Percentiles rank a stretch among this genome's conserved stretches.
Evolutionary conservation across 768 basidiomycete genomes (phyloP).

Genomic region (Rhodotorula sphaerocarpa): DNA sequence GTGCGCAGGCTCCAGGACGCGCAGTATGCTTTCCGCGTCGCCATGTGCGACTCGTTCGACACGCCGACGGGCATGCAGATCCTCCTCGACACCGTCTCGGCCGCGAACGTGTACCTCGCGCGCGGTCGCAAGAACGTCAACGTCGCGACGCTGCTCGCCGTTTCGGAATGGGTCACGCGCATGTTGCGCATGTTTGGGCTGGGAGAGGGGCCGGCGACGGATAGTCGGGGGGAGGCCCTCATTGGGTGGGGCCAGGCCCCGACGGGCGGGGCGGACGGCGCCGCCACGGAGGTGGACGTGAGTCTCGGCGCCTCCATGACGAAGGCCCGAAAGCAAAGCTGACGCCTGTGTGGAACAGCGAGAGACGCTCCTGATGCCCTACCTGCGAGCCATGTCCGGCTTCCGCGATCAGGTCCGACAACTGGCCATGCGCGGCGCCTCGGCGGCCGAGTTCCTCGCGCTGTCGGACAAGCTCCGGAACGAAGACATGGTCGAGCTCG

Average conservation of each 20-base stretch:
- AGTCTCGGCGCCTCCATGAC: too few species aligned
- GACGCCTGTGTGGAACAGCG: constrained; percentile 51
- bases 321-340: too few species aligned
- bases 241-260: constrained; percentile 67
- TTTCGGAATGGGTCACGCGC: constrained; percentile 49
- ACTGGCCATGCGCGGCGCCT: constrained; percentile 59
- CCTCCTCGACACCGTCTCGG: constrained; percentile 71
- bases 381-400: constrained; percentile 69
- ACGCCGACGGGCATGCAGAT: constrained; percentile 72
- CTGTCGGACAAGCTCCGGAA: constrained; percentile 87
- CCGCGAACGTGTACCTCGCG: constrained; percentile 74
- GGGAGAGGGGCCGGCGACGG: constrained; percentile 41
- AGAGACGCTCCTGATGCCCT: constrained; percentile 80
- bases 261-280: too few species aligned
- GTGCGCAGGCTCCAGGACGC: constrained; percentile 58
- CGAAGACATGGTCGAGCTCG: constrained; percentile 79
- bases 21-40: constrained; percentile 68
- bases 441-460: constrained; percentile 69
- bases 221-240: constrained; percentile 50
- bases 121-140: constrained; percentile 43
- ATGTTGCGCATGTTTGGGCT: constrained; percentile 51
- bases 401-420: constrained; percentile 85
- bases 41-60: constrained; percentile 95
- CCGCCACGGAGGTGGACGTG: constrained; percentile 44
- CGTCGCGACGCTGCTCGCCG: constrained; percentile 56